These are phyloP conservation scores for Jasminum sambac DNA, from an alignment of 257 asterid species.

Conservation along the genomic window DNA sequence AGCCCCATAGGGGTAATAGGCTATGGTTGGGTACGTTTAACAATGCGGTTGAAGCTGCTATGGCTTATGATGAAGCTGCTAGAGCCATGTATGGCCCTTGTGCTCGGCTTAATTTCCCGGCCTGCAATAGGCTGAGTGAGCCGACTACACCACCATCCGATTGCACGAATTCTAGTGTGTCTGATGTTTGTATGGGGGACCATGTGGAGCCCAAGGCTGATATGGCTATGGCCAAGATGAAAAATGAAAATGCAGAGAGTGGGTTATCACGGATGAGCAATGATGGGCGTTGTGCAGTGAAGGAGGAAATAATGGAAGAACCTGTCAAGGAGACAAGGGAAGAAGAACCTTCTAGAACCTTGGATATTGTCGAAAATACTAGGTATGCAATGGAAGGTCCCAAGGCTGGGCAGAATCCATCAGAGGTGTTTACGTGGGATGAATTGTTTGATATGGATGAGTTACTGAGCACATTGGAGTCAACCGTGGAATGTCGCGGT, in stretches of 20 bases:
- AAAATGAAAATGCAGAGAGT: constrained; percentile 23
- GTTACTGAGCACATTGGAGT: constrained; percentile 40
- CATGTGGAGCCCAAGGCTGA: background rate
- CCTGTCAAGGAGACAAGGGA: constrained; percentile 8
- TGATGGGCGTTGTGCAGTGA: constrained; percentile 14
- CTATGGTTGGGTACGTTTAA: constrained; percentile 56
- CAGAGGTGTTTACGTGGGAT: constrained; percentile 29
- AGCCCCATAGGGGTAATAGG: constrained; percentile 54
- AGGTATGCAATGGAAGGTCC: constrained; percentile 6
- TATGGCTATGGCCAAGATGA: constrained; percentile 1
- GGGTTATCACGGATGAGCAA: background rate
- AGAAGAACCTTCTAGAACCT: constrained; percentile 11
- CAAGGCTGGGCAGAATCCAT: background rate
- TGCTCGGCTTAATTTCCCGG: constrained; percentile 55
- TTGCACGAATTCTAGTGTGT: constrained; percentile 38
- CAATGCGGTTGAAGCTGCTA: constrained; percentile 50
- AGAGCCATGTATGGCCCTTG: constrained; percentile 50
- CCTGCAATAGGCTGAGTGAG: background rate
- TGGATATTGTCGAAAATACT: background rate
- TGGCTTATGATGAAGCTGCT: constrained; percentile 62
- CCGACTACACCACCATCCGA: constrained; percentile 37
- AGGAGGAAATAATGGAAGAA: constrained; percentile 28
- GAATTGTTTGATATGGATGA: constrained; percentile 63
- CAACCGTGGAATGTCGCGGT: background rate
- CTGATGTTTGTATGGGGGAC: constrained; percentile 40